Percentiles rank a stretch among this genome's conserved stretches.
Evolutionary conservation across 208 protist genomes (phyloP).

Genomic region (Trypanosoma congolense): DNA sequence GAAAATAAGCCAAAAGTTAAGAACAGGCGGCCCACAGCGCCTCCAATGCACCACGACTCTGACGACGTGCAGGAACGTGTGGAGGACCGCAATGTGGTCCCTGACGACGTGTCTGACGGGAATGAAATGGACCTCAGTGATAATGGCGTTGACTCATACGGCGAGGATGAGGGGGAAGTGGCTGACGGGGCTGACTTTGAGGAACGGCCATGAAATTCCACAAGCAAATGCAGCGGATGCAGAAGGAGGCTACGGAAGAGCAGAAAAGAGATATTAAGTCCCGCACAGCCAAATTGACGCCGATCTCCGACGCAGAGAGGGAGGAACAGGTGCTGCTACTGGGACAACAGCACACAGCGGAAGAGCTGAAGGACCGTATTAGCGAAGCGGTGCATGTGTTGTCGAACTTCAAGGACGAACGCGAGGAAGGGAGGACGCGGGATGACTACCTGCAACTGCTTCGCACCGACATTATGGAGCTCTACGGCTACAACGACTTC

Average conservation of each 20-base stretch:
- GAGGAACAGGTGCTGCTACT: constrained; percentile 44
- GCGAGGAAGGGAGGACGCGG: constrained; percentile 78
- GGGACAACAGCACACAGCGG: constrained; percentile 55
- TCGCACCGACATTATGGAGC: constrained; percentile 81
- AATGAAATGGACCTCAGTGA: constrained; percentile 13
- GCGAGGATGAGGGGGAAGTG: constrained; percentile 48
- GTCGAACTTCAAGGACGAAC: constrained; percentile 86
- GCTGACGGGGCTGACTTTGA: constrained; percentile 81
- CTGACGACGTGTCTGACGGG: too few species aligned
- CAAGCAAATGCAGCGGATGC: constrained; percentile 54
- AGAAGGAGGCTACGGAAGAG: constrained; percentile 62
- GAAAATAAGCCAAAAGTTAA: too few species aligned
- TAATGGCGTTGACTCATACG: constrained; percentile 51
- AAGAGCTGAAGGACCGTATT: constrained; percentile 87
- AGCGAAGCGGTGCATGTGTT: constrained; percentile 91
- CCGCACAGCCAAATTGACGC: constrained; percentile 49
- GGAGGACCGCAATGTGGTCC: too few species aligned
- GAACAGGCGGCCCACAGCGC: too few species aligned
- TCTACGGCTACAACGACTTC: constrained; percentile 96
- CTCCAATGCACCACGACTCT: too few species aligned
- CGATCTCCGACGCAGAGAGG: constrained; percentile 42
- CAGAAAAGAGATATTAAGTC: constrained; percentile 45
- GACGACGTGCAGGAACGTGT: too few species aligned
- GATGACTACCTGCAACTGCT: constrained; percentile 93
- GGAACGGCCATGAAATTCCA: constrained; percentile 75